Evolutionary conservation across 2,329 filamentous ascomycete genomes (phyloP).

Genomic region (Hypoxylon sp.): DNA sequence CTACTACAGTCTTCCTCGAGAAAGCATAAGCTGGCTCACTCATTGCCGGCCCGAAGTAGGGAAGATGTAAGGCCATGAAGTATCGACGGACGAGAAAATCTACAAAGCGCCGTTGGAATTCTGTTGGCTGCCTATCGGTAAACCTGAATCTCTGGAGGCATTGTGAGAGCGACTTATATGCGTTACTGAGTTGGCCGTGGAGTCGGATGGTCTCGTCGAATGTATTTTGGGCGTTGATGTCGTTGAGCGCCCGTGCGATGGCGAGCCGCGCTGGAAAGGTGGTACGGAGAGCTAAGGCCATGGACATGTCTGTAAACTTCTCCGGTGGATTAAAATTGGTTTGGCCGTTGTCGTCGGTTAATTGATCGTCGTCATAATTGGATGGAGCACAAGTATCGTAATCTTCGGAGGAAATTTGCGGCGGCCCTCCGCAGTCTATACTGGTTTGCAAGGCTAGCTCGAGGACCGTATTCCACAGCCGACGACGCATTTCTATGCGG

Average conservation of each 20-base stretch:
- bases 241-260: slow-evolving; percentile 61
- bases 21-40: slow-evolving; percentile 64
- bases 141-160: slow-evolving; percentile 52
- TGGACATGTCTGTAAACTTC: slow-evolving; percentile 64
- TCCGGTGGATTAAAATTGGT: slow-evolving; percentile 31
- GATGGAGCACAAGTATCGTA: slow-evolving; percentile 66
- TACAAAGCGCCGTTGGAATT: slow-evolving; percentile 62
- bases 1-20: slow-evolving; percentile 64
- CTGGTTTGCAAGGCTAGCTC: slow-evolving; percentile 68
- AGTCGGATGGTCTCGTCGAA: slow-evolving; percentile 64
- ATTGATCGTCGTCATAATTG: slow-evolving; percentile 67
- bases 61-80: slow-evolving; percentile 69
- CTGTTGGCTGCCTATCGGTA: slow-evolving; percentile 40
- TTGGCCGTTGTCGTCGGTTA: slow-evolving; percentile 58
- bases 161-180: slow-evolving; percentile 60
- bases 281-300: slow-evolving; percentile 63
- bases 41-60: slow-evolving; percentile 61
- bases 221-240: slow-evolving; percentile 54
- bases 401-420: slow-evolving; percentile 62
- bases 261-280: slow-evolving; percentile 62
- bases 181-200: slow-evolving; percentile 59
- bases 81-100: slow-evolving; percentile 69
- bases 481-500: slow-evolving; percentile 67
- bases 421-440: slow-evolving; percentile 66
- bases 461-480: slow-evolving; percentile 70